These are phyloP conservation scores for Talaromyces sp. DNA, from an alignment of 2,329 filamentous ascomycete species.

Conservation along the genomic window DNA sequence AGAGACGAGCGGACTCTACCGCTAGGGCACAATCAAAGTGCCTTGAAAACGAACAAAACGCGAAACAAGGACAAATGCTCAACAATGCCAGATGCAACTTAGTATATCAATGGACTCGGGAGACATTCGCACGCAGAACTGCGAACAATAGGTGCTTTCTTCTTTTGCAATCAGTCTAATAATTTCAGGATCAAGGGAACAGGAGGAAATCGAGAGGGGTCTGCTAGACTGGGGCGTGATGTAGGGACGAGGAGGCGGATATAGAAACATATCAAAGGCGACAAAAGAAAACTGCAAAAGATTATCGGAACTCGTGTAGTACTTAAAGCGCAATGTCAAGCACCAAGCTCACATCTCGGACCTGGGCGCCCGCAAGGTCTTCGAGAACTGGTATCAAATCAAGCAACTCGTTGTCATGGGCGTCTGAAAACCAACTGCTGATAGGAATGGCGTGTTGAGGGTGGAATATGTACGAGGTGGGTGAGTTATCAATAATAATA, in stretches of 20 bases:
- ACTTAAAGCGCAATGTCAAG: conserved; percentile 75
- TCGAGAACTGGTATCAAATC: conserved; percentile 97
- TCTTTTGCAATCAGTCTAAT: conserved; percentile 9
- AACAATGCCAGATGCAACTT: conserved; percentile 10
- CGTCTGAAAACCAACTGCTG: conserved; percentile 99
- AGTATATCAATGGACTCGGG: conserved; percentile 4
- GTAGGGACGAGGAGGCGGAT: neutral
- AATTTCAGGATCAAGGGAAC: conserved; percentile 4
- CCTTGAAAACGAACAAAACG: neutral
- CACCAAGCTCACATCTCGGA: conserved; percentile 93
- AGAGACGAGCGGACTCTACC: conserved; percentile 12
- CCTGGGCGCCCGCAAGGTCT: conserved; percentile 81
- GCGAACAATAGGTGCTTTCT: neutral
- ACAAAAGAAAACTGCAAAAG: neutral
- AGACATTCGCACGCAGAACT: conserved; percentile 4
- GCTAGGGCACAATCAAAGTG: conserved; percentile 6
- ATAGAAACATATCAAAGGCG: neutral
- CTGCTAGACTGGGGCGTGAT: neutral
- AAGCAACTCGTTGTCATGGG: conserved; percentile 96
- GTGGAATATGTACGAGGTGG: conserved; percentile 98
- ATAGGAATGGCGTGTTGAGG: conserved; percentile 98
- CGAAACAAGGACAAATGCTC: conserved; percentile 6
- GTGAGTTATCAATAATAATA: conserved; percentile 99
- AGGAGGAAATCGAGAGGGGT: neutral
- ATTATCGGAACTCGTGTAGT: neutral